Evolutionary conservation across 441 rosid genomes (phyloP).

Genomic region (Croton laevigatus): DNA sequence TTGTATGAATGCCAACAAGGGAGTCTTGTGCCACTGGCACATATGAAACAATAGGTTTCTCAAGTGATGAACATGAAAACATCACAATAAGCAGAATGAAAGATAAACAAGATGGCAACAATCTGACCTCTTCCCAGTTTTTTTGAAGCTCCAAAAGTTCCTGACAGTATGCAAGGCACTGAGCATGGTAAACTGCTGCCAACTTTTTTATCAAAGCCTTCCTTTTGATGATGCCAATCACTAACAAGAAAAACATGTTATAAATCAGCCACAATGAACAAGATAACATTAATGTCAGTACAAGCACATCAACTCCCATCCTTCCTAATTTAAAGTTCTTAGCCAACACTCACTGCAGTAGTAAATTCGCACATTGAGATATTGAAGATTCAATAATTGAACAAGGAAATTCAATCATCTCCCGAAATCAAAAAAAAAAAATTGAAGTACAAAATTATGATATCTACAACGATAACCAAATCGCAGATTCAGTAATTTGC

Average conservation of each 20-base stretch:
- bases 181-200: conserved; percentile 74
- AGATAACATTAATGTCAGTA: neutral
- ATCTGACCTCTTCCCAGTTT: conserved; percentile 60
- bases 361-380: no score
- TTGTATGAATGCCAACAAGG: neutral
- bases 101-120: neutral
- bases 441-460: neutral
- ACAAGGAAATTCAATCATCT: neutral
- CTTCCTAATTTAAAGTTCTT: neutral
- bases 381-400: neutral
- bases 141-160: conserved; percentile 79
- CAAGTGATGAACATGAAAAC: neutral
- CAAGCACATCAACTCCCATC: neutral
- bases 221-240: conserved; percentile 93
- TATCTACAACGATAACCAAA: neutral
- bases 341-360: no score
- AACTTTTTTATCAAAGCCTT: conserved; percentile 83
- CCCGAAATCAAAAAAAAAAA: neutral
- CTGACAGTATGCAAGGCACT: conserved; percentile 76
- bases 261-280: neutral
- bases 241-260: conserved; percentile 28
- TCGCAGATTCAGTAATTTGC: neutral
- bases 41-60: neutral
- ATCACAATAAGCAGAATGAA: neutral
- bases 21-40: neutral